Base-by-base conservation (phyloP, 2,329 filamentous ascomycete genomes). In the Pseudogymnoascus sp. region DNA sequence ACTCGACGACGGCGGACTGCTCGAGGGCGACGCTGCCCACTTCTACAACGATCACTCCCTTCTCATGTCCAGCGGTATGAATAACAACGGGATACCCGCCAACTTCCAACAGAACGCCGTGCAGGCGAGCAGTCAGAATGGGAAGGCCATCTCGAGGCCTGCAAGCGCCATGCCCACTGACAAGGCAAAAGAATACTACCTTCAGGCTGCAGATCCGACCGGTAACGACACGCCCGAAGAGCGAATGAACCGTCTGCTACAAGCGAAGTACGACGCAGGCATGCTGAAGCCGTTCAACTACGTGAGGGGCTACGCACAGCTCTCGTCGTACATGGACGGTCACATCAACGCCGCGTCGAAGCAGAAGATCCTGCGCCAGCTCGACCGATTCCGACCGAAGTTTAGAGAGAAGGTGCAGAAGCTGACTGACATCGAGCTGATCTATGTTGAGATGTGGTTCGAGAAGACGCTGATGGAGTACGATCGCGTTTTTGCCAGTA, bases 391-490 rank as follows among this genome's bases (percentile, higher is more conserved):
- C 77, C 84, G 95, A 53, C 95, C 95, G 14, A 96, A 96, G 73
- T 99, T 99, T 72, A 85, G 95, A 66, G 93, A 97, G 76, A 92
- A 96, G 77, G 93, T 96, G 74, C 92, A 97, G 68, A 88, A 83
- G 36, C 80, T 97, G 72, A 97, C 91, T 1, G 95, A 99, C 75
- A 90, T 97, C 74, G 91, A 99, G 75, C 84, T 99, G 25, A 88
- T 97, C 28, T 86, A 93, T 64, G 93, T 97, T 10, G 95, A 99
- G 77, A 97, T 97, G 91, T 97, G 95, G 93, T 97, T 99, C 73
- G 95, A 99, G 76, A 87, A 89, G 71, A 95, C 90, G 67, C 78
- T 99, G 69, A 95, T 97, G 89, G 95, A 97, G 73, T 97, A 97
- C 71, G 95, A 99, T 72, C 91, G 95, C 34, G 93, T 99, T 1